Evolutionary conservation across 306 rosid species (phyloP).

Genomic region (Spatholobus suberectus): DNA sequence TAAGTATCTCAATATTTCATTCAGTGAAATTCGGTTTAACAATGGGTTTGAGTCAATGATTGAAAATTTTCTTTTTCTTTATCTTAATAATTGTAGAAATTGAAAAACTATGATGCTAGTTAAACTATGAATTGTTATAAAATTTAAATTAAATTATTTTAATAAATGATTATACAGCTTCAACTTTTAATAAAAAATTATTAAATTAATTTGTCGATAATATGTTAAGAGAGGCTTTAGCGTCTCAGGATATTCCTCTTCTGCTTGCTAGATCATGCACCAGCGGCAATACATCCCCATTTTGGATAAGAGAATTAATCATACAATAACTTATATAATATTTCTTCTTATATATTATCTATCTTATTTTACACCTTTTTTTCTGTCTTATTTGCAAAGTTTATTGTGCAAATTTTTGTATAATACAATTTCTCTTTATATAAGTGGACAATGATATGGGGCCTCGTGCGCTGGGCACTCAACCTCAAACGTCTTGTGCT

Average conservation of each 20-base stretch:
- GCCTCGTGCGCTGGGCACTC: background rate
- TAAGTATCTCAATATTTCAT: too few relatives aligned
- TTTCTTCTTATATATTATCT: background rate
- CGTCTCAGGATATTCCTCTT: background rate
- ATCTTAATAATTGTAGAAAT: too few relatives aligned
- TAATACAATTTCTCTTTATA: background rate
- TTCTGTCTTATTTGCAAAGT: background rate
- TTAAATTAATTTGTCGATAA: background rate
- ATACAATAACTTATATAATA: background rate
- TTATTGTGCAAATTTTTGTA: background rate
- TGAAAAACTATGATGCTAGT: too few relatives aligned
- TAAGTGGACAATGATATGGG: background rate
- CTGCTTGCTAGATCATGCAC: background rate
- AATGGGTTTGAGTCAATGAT: too few relatives aligned
- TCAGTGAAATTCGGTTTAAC: too few relatives aligned
- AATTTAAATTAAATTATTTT: too few relatives aligned
- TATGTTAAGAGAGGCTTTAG: background rate
- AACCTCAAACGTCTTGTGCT: background rate
- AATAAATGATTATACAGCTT: too few relatives aligned
- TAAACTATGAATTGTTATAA: too few relatives aligned
- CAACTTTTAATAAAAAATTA: background rate
- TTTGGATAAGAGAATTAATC: background rate
- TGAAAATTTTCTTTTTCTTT: too few relatives aligned
- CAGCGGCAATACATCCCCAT: background rate
- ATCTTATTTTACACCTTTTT: background rate